These are phyloP conservation scores for Fraxinus platypoda DNA, from an alignment of 305 asterid genomes.

Conservation along the genomic window DNA sequence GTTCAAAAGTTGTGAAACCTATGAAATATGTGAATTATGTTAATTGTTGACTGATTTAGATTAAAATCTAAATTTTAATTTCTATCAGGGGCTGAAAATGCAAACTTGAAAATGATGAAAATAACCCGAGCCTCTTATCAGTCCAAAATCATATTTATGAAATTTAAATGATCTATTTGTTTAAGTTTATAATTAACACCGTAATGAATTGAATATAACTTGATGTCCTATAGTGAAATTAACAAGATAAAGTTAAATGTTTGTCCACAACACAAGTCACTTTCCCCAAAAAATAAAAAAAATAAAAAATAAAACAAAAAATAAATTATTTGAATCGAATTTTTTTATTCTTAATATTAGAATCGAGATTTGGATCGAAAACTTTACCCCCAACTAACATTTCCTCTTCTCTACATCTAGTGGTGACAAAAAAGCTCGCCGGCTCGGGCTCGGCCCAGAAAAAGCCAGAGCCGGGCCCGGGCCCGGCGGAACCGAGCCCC, in stretches of 20 bases:
- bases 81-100: background rate
- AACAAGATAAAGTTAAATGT: background rate
- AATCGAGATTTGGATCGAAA: background rate
- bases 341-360: background rate
- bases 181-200: background rate
- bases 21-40: no score
- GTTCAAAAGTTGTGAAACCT: no score
- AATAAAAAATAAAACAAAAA: no score
- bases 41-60: no score
- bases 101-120: background rate
- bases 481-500: no score
- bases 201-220: background rate
- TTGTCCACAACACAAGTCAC: background rate
- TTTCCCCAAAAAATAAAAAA: no score
- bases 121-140: background rate
- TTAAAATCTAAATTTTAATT: no score
- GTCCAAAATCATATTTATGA: background rate
- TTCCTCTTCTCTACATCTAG: background rate
- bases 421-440: no score
- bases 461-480: no score
- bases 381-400: background rate
- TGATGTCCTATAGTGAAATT: background rate
- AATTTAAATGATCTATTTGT: background rate
- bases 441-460: no score
- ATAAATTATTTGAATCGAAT: no score